Base-by-base conservation (phyloP, 2,329 filamentous ascomycete genomes). In the Phialophora chinensis region DNA sequence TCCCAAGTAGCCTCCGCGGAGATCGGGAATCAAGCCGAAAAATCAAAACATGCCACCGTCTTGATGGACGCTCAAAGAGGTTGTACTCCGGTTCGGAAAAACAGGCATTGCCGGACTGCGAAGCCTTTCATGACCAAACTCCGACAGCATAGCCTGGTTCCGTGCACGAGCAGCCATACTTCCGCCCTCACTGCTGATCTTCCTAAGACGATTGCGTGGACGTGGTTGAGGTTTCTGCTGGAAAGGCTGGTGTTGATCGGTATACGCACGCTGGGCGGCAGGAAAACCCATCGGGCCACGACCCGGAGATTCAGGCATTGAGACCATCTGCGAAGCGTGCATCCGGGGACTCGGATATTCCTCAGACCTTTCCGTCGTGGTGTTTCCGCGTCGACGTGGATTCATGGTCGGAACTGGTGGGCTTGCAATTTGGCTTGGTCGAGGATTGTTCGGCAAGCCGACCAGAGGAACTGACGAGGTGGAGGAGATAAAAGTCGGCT, bases 321-420 rank as follows among this genome's bases (percentile, higher is more conserved):
- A 17, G 38, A 42, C 6, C 35, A 57, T 62, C 42, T 63, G 65
- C 27, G 71, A 71, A 33, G 42, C 60, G 17, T 55, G 49, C 61
- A 68, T 59, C 20, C 60, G 62, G 7, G 65, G 65, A 27, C 65
- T 69, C n/a, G 62, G 58, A 38, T 25, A 60, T 12, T 23, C 52
- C 17, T 66, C 58, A 14, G 67, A 35, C 31, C 59, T 81, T 70
- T 77, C 80, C 33, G 75, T 82, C 70, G 74, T 79, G 59, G 74
- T 81, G 70, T 75, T 84, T 14, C 83, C 83, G 61, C 85, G 81
- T 52, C 87, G 81, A 65, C 84, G 83, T 0, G 86, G 86, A 72
- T 88, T 88, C 81, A 87, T 85, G 0, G 85, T 83, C 31, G 86
- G 86, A 6, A 88, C 75, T 1, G 86, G 85, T 11, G 85, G 85